Evolutionary conservation across 2,329 filamentous ascomycete species (phyloP), one percentile per base, ranked within the genome.

Genomic region (Lecanicillium sp.): DNA sequence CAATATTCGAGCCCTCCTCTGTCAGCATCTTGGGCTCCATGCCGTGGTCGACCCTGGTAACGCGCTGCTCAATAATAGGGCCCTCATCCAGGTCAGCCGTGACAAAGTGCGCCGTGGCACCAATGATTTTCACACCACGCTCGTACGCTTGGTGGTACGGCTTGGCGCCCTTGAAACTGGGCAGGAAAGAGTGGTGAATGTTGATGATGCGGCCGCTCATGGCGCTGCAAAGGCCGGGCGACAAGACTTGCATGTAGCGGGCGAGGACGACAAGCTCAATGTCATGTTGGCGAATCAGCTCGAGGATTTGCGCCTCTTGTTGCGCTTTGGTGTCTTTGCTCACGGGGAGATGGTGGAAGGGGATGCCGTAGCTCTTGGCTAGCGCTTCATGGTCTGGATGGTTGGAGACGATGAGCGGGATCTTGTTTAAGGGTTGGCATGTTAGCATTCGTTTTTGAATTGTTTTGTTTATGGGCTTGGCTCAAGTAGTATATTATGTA

Each of bases 141-240:
- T 90, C 85, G 56, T 84, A 89, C 7, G 85, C 85, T 68, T 92
- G 85, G 61, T 90, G 85, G 63, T 92, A 92, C 3, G 85, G 85
- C 64, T 86, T 87, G 20, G 85, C 85, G 44, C 85, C 85, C 71
- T 92, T 92, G 75, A 92, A 92, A 9, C 75, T 81, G 0, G 85
- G 85, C 70, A 92, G 60, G 75, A 92, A 92, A 49, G 76, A 83
- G 66, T 92, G 85, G 65, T 92, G 85, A 62, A 92, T 90, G 66
- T 92, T 92, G 80, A 92, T 90, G 65, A 92, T 92, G 57, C 78
- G 80, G 42, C 85, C 85, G 36, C 78, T 83, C 84, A 92, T 89
- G 51, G 77, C 83, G 42, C 71, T 64, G 65, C 85, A 92, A 29
- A 92, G 68, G 8, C 64, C 74, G 0, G 84, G 84, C 16, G 79